Conservation (phyloP, 352 stramenopile species). For the Phytophthora lateralis region DNA sequence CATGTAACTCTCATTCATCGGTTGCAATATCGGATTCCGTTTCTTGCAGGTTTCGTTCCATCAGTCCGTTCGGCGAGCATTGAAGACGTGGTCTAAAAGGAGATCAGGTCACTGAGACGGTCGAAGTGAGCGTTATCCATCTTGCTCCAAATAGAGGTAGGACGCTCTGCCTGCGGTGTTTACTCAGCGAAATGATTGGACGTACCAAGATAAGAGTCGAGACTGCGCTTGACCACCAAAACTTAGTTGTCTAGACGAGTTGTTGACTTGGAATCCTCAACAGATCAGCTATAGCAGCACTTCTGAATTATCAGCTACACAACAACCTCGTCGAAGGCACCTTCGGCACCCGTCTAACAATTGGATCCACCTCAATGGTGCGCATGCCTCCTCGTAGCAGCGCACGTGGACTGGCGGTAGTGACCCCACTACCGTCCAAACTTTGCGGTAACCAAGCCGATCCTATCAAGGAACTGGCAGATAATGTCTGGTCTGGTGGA, state of each 20-base stretch:
- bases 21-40: not conserved
- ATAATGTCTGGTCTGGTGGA: not conserved
- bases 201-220: conserved; percentile 14
- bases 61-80: not conserved
- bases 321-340: conserved; percentile 11
- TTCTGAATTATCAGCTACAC: conserved; percentile 14
- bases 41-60: not conserved
- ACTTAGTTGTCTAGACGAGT: conserved; percentile 1
- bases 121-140: conserved; percentile 13
- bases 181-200: conserved; percentile 6
- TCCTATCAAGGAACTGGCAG: conserved; percentile 2
- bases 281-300: conserved; percentile 5
- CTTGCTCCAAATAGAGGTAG: conserved; percentile 6
- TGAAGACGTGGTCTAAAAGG: conserved; percentile 3
- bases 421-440: conserved; percentile 16
- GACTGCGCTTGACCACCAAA: not conserved
- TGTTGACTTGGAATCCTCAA: not conserved
- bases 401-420: conserved; percentile 18
- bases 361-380: conserved; percentile 9
- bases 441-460: conserved; percentile 1
- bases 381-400: conserved; percentile 22
- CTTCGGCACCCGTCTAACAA: conserved; percentile 19
- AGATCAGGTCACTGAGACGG: conserved; percentile 7
- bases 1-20: not conserved
- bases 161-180: not conserved